Conservation (phyloP, 2,329 filamentous ascomycete species). For the Neonectria hederae region DNA sequence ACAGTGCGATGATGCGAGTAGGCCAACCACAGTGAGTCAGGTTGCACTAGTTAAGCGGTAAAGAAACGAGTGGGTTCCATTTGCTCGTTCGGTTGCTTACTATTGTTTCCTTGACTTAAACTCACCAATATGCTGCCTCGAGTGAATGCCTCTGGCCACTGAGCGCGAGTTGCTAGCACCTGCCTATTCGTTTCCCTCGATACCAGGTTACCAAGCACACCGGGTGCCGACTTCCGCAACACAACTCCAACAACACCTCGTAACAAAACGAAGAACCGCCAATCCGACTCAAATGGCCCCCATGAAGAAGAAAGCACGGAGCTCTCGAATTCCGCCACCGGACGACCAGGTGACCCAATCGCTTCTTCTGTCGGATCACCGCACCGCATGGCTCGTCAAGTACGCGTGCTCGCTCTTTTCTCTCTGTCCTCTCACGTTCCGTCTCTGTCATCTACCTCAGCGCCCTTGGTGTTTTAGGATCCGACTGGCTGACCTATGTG, state of each 20-base stretch:
- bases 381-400: constrained; percentile 49
- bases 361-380: constrained; percentile 43
- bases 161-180: not conserved
- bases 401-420: constrained; percentile 32
- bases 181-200: not conserved
- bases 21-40: not conserved
- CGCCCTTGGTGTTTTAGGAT: not conserved
- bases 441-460: not conserved
- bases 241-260: not conserved
- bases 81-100: not conserved
- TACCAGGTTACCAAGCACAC: not conserved
- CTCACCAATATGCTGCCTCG: not conserved
- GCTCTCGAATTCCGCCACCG: constrained; percentile 14
- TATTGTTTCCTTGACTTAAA: not conserved
- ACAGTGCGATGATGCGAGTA: not conserved
- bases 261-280: not conserved
- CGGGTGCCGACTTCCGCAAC: constrained; percentile 1
- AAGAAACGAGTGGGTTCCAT: not conserved
- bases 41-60: not conserved
- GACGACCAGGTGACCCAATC: constrained; percentile 37
- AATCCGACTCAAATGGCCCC: constrained; percentile 34
- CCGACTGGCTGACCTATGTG: not conserved
- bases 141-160: not conserved
- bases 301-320: constrained; percentile 38
- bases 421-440: constrained; percentile 12